phyloP scores from a whole-genome alignment of 2,329 filamentous ascomycete genomes.

The Cytospora piceicola region DNA sequence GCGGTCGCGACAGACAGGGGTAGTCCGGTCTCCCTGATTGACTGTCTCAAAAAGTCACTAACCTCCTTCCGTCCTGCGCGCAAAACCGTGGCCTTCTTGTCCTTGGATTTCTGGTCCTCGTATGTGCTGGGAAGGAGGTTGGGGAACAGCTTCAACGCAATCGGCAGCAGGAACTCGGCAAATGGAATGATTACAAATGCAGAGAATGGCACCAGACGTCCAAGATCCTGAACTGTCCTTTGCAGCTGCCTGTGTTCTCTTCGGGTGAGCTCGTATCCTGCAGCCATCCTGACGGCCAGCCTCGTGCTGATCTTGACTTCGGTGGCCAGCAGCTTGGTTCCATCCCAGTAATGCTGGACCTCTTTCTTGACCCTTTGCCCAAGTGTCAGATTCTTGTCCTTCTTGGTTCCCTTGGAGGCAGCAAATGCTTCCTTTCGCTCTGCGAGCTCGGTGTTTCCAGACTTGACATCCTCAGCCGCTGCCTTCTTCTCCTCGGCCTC shows the following conservation, averaged over 20 bases:
- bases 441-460: conserved; percentile 59
- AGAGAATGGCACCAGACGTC: conserved; percentile 90
- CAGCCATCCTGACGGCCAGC: conserved; percentile 94
- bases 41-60: conserved; percentile 84
- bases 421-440: conserved; percentile 64
- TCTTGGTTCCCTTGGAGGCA: conserved; percentile 64
- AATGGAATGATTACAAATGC: conserved; percentile 97
- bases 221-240: conserved; percentile 91
- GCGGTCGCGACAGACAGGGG: conserved; percentile 83
- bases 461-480: conserved; percentile 37
- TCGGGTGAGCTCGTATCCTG: conserved; percentile 92
- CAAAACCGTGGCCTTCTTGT: conserved; percentile 81
- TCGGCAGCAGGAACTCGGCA: conserved; percentile 86
- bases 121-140: conserved; percentile 98
- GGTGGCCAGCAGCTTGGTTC: conserved; percentile 89
- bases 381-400: conserved; percentile 84
- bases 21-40: conserved; percentile 88
- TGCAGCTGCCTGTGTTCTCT: conserved; percentile 91
- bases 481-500: conserved; percentile 35
- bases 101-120: conserved; percentile 87
- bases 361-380: conserved; percentile 96
- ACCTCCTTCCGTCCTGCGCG: conserved; percentile 91
- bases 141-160: conserved; percentile 93
- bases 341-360: conserved; percentile 94
- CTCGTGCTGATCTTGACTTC: conserved; percentile 93